These are phyloP conservation scores for Tillandsia fasciculata DNA, from an alignment of 176 grass and related monocot species.

Conservation along the genomic window DNA sequence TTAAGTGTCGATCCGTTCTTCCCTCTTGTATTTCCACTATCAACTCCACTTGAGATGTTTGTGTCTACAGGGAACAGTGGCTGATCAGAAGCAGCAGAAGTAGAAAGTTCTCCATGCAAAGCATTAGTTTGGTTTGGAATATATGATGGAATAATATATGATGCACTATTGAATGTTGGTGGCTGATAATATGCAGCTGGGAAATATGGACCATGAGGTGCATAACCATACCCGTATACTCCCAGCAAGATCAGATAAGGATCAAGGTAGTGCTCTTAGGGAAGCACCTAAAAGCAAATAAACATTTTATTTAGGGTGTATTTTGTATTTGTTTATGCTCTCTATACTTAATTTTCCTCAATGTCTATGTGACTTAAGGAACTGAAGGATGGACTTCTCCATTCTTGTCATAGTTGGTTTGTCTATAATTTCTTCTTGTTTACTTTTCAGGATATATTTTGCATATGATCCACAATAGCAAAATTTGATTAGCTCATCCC, in stretches of 20 bases:
- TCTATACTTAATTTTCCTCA: too few species aligned
- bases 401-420: too few species aligned
- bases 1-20: conserved; percentile 6
- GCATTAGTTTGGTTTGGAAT: conserved; percentile 10
- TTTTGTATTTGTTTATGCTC: too few species aligned
- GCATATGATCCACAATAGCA: too few species aligned
- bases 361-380: too few species aligned
- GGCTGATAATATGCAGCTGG: conserved; percentile 18
- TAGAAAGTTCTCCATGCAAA: conserved; percentile 3
- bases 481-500: too few species aligned
- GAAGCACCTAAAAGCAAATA: neutral
- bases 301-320: neutral
- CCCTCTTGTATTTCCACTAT: neutral
- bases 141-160: conserved; percentile 7
- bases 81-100: conserved; percentile 6
- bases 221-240: conserved; percentile 58
- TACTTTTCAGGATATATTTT: too few species aligned
- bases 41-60: conserved; percentile 1
- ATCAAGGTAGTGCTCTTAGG: neutral
- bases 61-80: conserved; percentile 5
- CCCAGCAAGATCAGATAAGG: conserved; percentile 27
- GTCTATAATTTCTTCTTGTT: too few species aligned
- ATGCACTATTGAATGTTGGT: neutral
- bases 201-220: conserved; percentile 40
- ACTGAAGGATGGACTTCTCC: too few species aligned